Evolutionary conservation across 257 asterid genomes (phyloP).

Genomic region (Parsonsia alboflavescens): DNA sequence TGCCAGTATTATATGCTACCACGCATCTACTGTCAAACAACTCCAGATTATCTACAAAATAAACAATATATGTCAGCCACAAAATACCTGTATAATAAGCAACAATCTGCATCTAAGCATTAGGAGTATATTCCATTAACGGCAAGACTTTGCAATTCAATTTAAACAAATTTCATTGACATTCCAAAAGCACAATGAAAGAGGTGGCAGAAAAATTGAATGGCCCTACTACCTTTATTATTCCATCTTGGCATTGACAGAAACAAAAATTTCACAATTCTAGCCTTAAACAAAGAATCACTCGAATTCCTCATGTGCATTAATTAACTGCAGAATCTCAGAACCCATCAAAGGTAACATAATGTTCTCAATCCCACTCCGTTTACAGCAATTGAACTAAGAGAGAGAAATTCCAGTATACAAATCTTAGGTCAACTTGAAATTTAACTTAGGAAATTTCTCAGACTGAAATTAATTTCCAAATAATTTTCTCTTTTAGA

Average conservation of each 20-base stretch:
- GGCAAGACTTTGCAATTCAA: not conserved
- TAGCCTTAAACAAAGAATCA: not conserved
- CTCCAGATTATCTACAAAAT: not conserved
- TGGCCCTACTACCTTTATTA: not conserved
- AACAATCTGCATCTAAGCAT: not conserved
- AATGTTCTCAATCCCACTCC: not conserved
- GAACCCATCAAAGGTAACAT: not conserved
- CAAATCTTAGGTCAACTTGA: not conserved
- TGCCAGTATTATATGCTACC: conserved; percentile 31
- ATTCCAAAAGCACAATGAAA: not conserved
- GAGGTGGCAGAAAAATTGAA: not conserved
- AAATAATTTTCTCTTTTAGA: not conserved
- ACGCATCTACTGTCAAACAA: not conserved
- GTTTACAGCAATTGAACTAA: not conserved
- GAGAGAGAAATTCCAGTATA: not conserved
- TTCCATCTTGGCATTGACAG: not conserved
- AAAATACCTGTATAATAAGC: not conserved
- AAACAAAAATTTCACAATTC: not conserved
- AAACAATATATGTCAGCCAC: not conserved
- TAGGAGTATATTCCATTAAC: not conserved
- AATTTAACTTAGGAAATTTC: not conserved
- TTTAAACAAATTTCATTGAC: not conserved
- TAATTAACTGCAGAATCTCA: not conserved
- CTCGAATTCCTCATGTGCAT: not conserved
- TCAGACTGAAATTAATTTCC: not conserved